Evolutionary conservation across 2,329 filamentous ascomycete genomes (phyloP).

Genomic region (Trichoderma hamatum): DNA sequence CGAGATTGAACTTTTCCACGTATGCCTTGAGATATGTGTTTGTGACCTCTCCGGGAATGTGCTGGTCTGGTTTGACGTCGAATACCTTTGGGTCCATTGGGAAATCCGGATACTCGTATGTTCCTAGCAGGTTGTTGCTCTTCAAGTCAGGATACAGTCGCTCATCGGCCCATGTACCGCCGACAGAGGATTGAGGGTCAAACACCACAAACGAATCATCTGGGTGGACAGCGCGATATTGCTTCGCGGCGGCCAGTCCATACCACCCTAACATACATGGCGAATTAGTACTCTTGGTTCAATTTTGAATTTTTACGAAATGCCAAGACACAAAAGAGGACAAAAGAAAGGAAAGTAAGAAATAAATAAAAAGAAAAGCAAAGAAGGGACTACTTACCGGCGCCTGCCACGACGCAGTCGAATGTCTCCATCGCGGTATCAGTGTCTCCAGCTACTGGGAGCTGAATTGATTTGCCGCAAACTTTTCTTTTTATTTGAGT

Average conservation of each 20-base stretch:
- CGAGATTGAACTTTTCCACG: slow-evolving; percentile 48
- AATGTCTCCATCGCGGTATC: slow-evolving; percentile 45
- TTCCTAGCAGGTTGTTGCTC: slow-evolving; percentile 74
- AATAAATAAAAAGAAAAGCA: background rate
- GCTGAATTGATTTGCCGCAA: background rate
- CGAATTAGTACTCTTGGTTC: background rate
- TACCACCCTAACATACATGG: slow-evolving; percentile 39
- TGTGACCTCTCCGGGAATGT: slow-evolving; percentile 52
- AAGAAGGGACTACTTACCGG: slow-evolving; percentile 48
- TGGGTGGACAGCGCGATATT: slow-evolving; percentile 62
- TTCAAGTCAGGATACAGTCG: slow-evolving; percentile 70
- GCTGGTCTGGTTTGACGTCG: slow-evolving; percentile 48
- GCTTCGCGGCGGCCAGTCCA: slow-evolving; percentile 64
- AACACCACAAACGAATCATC: slow-evolving; percentile 58
- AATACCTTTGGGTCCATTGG: slow-evolving; percentile 64
- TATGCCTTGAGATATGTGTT: slow-evolving; percentile 53
- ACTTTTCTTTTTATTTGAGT: slow-evolving; percentile 10
- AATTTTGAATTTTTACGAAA: background rate
- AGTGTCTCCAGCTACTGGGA: slow-evolving; percentile 9
- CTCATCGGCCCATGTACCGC: slow-evolving; percentile 71
- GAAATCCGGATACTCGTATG: slow-evolving; percentile 74
- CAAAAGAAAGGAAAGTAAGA: background rate
- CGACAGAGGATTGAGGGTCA: slow-evolving; percentile 60
- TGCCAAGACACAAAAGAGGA: background rate
- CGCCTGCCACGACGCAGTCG: slow-evolving; percentile 55